Conservation (phyloP, 306 rosid species). For the Calophaca sinica region DNA sequence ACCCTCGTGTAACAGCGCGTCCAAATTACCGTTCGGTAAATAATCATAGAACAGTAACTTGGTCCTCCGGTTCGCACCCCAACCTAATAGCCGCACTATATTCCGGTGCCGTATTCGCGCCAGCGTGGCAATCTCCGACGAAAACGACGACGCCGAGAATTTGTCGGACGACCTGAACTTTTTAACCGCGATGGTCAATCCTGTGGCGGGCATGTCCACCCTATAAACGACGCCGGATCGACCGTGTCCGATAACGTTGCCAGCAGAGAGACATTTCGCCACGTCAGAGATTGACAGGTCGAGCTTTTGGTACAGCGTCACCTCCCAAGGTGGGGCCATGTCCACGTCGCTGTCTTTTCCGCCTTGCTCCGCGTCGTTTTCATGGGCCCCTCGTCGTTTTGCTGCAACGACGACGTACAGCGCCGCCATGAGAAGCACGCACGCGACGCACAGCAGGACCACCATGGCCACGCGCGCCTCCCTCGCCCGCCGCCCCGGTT, state of each 20-base stretch:
- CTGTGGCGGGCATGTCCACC: constrained; percentile 58
- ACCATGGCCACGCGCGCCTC: constrained; percentile 90
- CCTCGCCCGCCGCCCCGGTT: constrained; percentile 44
- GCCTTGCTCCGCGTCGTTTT: constrained; percentile 54
- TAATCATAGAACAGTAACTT: constrained; percentile 78
- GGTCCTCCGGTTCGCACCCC: constrained; percentile 80
- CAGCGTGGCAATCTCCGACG: constrained; percentile 85
- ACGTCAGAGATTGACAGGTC: constrained; percentile 81
- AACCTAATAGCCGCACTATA: constrained; percentile 82
- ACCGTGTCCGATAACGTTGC: constrained; percentile 77
- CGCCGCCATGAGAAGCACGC: constrained; percentile 74
- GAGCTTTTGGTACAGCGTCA: constrained; percentile 90
- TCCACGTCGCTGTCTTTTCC: constrained; percentile 67
- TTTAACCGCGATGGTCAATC: constrained; percentile 72
- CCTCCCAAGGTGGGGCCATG: constrained; percentile 91
- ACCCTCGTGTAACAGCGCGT: constrained; percentile 69
- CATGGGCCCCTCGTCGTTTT: constrained; percentile 54
- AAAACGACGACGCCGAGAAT: constrained; percentile 74
- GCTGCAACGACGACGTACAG: constrained; percentile 66
- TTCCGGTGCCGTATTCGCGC: constrained; percentile 91
- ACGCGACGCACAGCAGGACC: constrained; percentile 72
- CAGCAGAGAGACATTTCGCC: constrained; percentile 61
- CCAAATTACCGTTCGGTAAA: constrained; percentile 74
- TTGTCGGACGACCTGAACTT: constrained; percentile 64
- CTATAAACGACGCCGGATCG: constrained; percentile 84